These are phyloP conservation scores for Debaryomyces prosopidis DNA, from an alignment of 805 yeast genomes.

Conservation along the genomic window DNA sequence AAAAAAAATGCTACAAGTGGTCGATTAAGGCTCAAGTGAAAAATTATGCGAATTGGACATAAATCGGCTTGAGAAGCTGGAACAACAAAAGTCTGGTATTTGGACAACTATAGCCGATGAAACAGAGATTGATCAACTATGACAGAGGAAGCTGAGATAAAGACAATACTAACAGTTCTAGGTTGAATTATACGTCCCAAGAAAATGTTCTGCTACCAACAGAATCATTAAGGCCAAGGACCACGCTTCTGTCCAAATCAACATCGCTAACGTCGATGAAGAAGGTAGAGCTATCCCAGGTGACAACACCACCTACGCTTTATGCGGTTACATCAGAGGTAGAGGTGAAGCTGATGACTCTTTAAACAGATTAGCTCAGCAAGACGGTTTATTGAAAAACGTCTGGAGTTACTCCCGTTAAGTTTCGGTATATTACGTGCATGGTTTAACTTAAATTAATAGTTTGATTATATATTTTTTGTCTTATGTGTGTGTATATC, in stretches of 20 bases:
- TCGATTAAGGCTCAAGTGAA: too few species aligned
- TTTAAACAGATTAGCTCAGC: slow-evolving; percentile 98
- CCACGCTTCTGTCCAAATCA: slow-evolving; percentile 98
- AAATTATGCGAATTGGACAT: too few species aligned
- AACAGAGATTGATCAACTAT: too few species aligned
- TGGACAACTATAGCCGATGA: too few species aligned
- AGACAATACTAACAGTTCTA: slow-evolving; percentile 37
- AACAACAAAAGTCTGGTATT: too few species aligned
- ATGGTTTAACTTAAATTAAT: slow-evolving; percentile 1
- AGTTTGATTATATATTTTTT: slow-evolving; percentile 7
- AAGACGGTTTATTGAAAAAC: slow-evolving; percentile 96
- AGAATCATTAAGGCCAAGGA: slow-evolving; percentile 99
- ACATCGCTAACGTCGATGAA: slow-evolving; percentile 97
- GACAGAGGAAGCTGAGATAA: not conserved
- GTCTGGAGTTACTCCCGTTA: slow-evolving; percentile 95
- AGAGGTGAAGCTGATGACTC: slow-evolving; percentile 99
- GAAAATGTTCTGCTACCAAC: slow-evolving; percentile 99
- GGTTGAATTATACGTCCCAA: slow-evolving; percentile 99
- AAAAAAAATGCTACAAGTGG: too few species aligned
- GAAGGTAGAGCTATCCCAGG: slow-evolving; percentile 94
- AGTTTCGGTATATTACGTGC: slow-evolving; percentile 19
- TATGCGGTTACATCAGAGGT: slow-evolving; percentile 95
- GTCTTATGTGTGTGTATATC: slow-evolving; percentile 20
- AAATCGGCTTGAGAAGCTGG: too few species aligned
- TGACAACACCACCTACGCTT: slow-evolving; percentile 90